These are phyloP conservation scores for Lyophyllum decastes DNA, from an alignment of 768 basidiomycete genomes.

Conservation along the genomic window DNA sequence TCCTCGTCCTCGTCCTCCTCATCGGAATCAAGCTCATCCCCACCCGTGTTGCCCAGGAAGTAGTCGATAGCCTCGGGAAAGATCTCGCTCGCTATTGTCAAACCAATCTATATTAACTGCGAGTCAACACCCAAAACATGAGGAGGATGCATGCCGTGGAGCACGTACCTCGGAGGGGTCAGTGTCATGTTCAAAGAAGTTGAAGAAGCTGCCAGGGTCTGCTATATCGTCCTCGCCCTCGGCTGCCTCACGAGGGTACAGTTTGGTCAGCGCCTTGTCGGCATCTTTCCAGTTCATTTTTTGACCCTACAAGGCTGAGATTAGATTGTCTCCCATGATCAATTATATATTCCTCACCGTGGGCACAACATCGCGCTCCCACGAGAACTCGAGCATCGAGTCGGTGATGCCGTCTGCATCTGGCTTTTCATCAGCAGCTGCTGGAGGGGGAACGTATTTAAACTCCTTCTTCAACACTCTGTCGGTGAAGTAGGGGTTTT, in stretches of 20 bases:
- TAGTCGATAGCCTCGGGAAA: constrained; percentile 83
- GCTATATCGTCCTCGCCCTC: constrained; percentile 64
- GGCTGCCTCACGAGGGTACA: constrained; percentile 67
- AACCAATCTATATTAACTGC: constrained; percentile 55
- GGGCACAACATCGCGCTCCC: constrained; percentile 71
- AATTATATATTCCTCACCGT: constrained; percentile 44
- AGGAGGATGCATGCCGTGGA: constrained; percentile 4
- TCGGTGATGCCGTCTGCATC: constrained; percentile 77
- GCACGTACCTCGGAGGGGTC: constrained; percentile 65
- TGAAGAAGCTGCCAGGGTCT: constrained; percentile 86
- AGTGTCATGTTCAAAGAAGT: constrained; percentile 70
- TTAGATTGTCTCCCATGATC: constrained; percentile 10
- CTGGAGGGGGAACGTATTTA: constrained; percentile 62
- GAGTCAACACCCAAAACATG: constrained; percentile 24
- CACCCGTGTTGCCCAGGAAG: constrained; percentile 69
- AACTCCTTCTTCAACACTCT: constrained; percentile 80
- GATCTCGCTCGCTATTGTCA: constrained; percentile 72
- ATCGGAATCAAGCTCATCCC: constrained; percentile 63
- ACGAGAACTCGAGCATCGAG: constrained; percentile 79
- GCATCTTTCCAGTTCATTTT: constrained; percentile 85
- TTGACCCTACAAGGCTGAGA: constrained; percentile 41
- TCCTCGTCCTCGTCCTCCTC: constrained; percentile 72
- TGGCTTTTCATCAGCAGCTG: constrained; percentile 53
- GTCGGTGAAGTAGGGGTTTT: constrained; percentile 83
- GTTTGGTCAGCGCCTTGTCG: constrained; percentile 73